Evolutionary conservation across 176 grass and related monocot species (phyloP).

Genomic region (Oryza officinalis): DNA sequence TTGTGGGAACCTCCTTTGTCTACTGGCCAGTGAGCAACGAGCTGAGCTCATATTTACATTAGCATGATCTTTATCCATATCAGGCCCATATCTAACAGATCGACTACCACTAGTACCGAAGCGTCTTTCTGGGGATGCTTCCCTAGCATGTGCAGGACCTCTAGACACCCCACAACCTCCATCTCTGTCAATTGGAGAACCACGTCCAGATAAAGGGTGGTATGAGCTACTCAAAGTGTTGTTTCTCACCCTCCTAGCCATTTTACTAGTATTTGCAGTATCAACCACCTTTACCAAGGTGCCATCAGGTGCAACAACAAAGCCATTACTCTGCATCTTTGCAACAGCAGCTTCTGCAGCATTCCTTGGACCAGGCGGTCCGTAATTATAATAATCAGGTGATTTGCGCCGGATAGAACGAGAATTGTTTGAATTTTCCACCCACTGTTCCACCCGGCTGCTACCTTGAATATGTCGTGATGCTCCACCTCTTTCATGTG

Average conservation of each 20-base stretch:
- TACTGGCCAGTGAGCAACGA: conserved; percentile 51
- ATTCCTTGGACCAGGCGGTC: conserved; percentile 73
- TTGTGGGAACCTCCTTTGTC: conserved; percentile 50
- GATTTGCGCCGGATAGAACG: conserved; percentile 44
- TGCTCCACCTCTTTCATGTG: conserved; percentile 34
- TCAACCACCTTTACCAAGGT: conserved; percentile 78
- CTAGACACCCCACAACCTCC: conserved; percentile 30
- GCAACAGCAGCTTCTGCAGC: conserved; percentile 84
- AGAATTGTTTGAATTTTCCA: conserved; percentile 59
- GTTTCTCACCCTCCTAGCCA: conserved; percentile 47
- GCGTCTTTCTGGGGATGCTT: conserved; percentile 59
- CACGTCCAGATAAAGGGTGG: conserved; percentile 40
- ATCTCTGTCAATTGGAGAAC: conserved; percentile 57
- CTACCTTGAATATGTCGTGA: conserved; percentile 44
- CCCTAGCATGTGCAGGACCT: conserved; percentile 50
- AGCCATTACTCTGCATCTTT: conserved; percentile 95
- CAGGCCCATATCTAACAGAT: conserved; percentile 57
- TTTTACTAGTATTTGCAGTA: conserved; percentile 38
- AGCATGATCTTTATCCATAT: conserved; percentile 48
- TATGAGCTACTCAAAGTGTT: conserved; percentile 48
- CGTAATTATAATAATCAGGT: conserved; percentile 62
- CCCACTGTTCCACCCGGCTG: conserved; percentile 50
- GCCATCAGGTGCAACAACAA: conserved; percentile 95
- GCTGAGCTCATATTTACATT: conserved; percentile 49
- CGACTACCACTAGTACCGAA: conserved; percentile 42